Base-by-base conservation (phyloP, 768 basidiomycete species). In the Mycena galericulata region DNA sequence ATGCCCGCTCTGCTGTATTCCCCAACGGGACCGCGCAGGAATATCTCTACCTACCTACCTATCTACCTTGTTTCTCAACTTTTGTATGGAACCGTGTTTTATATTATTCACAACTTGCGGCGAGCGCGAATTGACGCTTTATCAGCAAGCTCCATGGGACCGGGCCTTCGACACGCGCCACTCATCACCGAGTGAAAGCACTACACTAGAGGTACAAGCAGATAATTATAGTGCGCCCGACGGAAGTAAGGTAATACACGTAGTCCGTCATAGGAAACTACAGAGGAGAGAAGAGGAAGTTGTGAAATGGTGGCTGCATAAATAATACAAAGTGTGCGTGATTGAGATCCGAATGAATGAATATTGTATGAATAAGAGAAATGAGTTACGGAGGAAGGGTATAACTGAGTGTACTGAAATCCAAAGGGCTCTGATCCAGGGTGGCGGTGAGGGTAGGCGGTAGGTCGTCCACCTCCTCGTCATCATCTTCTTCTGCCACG, bases 291-390 rank as follows among this genome's bases (percentile, higher is more conserved):
- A 55, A 58, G 29, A 17, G 29, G 53, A 36, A 18, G 18, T 22
- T 34, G 32, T 38, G 47, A 62, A 63, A 63, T 29, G 26, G 57
- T 53, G 56, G 32, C 30, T 61, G 60, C 29, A 70, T 66, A 54
- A 63, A 70, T 67, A 63, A n/a, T 65, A 66, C 61, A 70, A 62
- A 62, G 62, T 60, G 62, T 60, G 62, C 49, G 60, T 66, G 67
- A 36, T 54, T 58, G 34, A 4, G 49, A 65, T 65, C 59, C 69
- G 38, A 58, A 47, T 61, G 60, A 63, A 45, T n/a, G n/a, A 40
- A 65, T 53, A 67, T 46, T n/a, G 62, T 57, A 38, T 43, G 41
- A 50, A 43, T 43, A 45, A 38, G 46, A 47, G 43, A 11, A 61
- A 58, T 47, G 22, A 41, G 50, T 67, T 62, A 70, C 22, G 69